phyloP scores from a whole-genome alignment of 2,329 filamentous ascomycete species.

The Podosphaera aphanis region DNA sequence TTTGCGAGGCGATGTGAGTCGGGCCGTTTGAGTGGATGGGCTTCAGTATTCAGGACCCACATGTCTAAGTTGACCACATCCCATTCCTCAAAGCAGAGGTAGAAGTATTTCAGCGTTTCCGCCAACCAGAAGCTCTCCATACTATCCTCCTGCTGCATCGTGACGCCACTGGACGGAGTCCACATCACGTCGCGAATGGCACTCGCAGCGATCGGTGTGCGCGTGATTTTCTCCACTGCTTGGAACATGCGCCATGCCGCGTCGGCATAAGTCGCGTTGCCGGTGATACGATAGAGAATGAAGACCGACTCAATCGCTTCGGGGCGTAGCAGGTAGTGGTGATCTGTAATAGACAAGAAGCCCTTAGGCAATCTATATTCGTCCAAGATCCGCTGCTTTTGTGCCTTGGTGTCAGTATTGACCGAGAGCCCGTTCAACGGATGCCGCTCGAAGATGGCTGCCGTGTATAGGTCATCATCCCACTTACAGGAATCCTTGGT shows the following conservation, averaged over 20 bases:
- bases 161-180: slow-evolving; percentile 15
- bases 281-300: slow-evolving; percentile 24
- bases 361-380: slow-evolving; percentile 7
- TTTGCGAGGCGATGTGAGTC: no score
- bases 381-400: slow-evolving; percentile 4
- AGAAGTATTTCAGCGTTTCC: slow-evolving; percentile 41
- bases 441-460: slow-evolving; percentile 3
- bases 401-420: not conserved
- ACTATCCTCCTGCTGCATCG: slow-evolving; percentile 21
- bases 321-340: slow-evolving; percentile 30
- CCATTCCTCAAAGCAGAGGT: slow-evolving; percentile 26
- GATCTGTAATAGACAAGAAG: slow-evolving; percentile 8
- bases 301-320: slow-evolving; percentile 47
- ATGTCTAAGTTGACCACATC: slow-evolving; percentile 33
- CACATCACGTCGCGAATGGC: slow-evolving; percentile 20
- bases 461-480: slow-evolving; percentile 27
- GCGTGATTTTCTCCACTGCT: slow-evolving; percentile 20
- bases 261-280: slow-evolving; percentile 17
- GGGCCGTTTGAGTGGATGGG: slow-evolving; percentile 13
- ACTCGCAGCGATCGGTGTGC: slow-evolving; percentile 21
- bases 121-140: slow-evolving; percentile 41
- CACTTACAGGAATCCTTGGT: slow-evolving; percentile 9
- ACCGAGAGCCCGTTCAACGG: slow-evolving; percentile 31
- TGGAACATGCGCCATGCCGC: slow-evolving; percentile 26
- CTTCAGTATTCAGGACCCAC: slow-evolving; percentile 25